Evolutionary conservation across 2,329 filamentous ascomycete species (phyloP), one percentile per base, ranked within the genome.

Genomic region (Leptographium radiaticola): DNA sequence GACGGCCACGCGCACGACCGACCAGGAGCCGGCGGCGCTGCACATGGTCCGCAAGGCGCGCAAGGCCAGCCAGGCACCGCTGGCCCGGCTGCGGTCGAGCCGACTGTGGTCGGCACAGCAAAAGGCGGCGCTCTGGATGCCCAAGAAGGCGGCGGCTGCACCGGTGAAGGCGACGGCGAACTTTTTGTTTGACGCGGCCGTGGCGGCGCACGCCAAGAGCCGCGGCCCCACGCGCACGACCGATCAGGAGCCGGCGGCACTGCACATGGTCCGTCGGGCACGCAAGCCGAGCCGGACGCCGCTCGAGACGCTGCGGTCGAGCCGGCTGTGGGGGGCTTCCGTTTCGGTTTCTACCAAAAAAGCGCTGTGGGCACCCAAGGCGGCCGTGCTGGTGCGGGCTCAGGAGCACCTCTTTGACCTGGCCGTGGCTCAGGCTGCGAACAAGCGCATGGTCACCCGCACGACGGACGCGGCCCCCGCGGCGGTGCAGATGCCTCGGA

Each of bases 11-110:
- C 59, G 61, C 39, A 59, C 57, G 5, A 62, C 59, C 2, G 20
- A 49, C 16, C 42, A 47, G 33, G 56, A 59, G 33, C 60, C 59
- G 6, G 60, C 66, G 36, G 68, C 65, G 16, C 57, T 66, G 30
- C 52, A 55, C 34, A 65, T 67, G 59, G 51, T 52, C n/a, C 64
- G 63, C 47, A 64, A 61, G 52, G 56, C 62, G 18, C 65, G 66
- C 10, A 51, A 55, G 4, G 25, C 33, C 13, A 30, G 7, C 4
- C 20, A 18, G 8, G 6, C 6, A 9, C 44, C 18, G 5, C 30
- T 45, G 34, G 31, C 30, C 2, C 18, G 44, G 42, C 50, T 54
- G 18, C 31, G 10, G 9, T 66, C 64, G 9, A 57, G 45, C 7
- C 42, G 12, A 18, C 34, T 33, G 25, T 33, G n/a, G 12, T 16